Base-by-base conservation (phyloP, 225 moss, liverwort and hornwort species). In the Takakia lepidozioides region DNA sequence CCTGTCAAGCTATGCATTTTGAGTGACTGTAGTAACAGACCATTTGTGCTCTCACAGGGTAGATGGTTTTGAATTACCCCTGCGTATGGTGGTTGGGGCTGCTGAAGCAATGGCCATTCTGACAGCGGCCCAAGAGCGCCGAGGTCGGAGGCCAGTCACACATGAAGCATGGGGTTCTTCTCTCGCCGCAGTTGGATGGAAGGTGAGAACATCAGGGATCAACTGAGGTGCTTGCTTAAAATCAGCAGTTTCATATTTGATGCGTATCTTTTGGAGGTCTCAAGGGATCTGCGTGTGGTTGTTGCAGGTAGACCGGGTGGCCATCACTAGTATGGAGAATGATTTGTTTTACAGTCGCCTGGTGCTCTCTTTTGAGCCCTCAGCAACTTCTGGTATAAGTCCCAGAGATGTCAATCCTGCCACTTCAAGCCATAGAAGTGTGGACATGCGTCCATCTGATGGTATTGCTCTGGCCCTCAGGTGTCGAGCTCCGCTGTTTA, bases 161-260 rank as follows among this genome's bases (percentile, higher is more conserved):
- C 81, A 82, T 52, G 81, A 82, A 65, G 81, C 81, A n/a, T 76
- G 81, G 81, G 66, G 81, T 32, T 68, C 69, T 51, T 76, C 73
- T 45, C 66, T 82, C 45, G 76, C 76, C 46, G 72, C 69, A 29
- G 76, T 76, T 8, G 76, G 81, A 52, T 82, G 81, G 81, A 76
- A 76, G 81, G 81, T 82, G 44, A 36, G 38, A 14, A 43, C 14
- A 38, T 37, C 9, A 13, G 37, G 5, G n/a, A n/a, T n/a, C n/a
- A n/a, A n/a, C n/a, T n/a, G n/a, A n/a, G n/a, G n/a, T n/a, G n/a
- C n/a, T n/a, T n/a, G n/a, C n/a, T n/a, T n/a, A n/a, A n/a, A n/a
- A n/a, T n/a, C n/a, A n/a, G n/a, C n/a, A n/a, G n/a, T n/a, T n/a
- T n/a, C n/a, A n/a, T n/a, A n/a, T n/a, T n/a, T n/a, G n/a, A n/a